These are phyloP conservation scores for Thecaphora thlaspeos DNA, from an alignment of 1,284 basidiomycete genomes.

Conservation along the genomic window DNA sequence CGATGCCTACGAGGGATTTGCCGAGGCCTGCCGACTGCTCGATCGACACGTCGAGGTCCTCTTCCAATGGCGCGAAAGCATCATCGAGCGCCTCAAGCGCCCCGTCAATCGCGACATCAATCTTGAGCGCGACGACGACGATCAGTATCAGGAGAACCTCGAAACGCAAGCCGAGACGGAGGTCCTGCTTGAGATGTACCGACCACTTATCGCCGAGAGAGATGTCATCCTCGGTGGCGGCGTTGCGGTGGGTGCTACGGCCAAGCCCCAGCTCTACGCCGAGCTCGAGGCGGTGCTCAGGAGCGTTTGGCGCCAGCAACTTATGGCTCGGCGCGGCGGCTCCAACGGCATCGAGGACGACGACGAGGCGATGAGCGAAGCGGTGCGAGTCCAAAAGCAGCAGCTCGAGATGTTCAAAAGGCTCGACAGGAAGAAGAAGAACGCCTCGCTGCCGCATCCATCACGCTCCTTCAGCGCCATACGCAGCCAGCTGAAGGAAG, in stretches of 20 bases:
- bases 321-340: background rate
- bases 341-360: constrained; percentile 13
- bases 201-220: constrained; percentile 44
- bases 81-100: constrained; percentile 30
- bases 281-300: constrained; percentile 36
- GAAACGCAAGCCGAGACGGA: constrained; percentile 54
- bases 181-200: constrained; percentile 53
- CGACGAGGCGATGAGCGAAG: constrained; percentile 17
- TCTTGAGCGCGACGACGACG: constrained; percentile 47
- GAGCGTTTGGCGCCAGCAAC: constrained; percentile 11
- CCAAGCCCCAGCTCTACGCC: constrained; percentile 38
- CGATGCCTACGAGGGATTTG: constrained; percentile 7
- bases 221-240: constrained; percentile 45
- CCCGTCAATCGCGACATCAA: constrained; percentile 51
- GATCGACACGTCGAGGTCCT: constrained; percentile 37
- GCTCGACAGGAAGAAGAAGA: constrained; percentile 36
- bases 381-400: constrained; percentile 27
- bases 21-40: constrained; percentile 14
- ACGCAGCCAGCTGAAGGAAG: constrained; percentile 17
- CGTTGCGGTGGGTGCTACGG: constrained; percentile 40
- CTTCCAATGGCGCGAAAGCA: constrained; percentile 38
- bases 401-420: constrained; percentile 44
- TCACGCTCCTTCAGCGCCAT: constrained; percentile 17
- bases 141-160: constrained; percentile 52
- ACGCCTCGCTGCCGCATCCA: constrained; percentile 11